A percentile compares a stretch with the other conserved stretches of the same genome.
These are phyloP conservation scores for Hawksworthiomyces lignivorus DNA, from an alignment of 2,329 filamentous ascomycete species.

Conservation along the genomic window DNA sequence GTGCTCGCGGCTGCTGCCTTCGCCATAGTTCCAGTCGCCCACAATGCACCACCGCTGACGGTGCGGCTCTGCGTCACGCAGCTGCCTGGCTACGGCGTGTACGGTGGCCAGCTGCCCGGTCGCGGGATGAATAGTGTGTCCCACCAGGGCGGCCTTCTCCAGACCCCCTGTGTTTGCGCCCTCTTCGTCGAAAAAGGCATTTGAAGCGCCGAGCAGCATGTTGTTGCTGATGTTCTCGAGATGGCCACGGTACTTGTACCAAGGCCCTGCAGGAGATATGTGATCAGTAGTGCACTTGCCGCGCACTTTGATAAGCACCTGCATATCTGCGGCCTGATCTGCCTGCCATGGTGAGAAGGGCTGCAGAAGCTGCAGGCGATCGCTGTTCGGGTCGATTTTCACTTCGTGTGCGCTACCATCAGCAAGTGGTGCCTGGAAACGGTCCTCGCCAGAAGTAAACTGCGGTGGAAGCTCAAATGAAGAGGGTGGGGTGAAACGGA, in stretches of 20 bases:
- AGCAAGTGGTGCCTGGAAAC: slow-evolving; percentile 87
- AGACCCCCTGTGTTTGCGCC: too few species aligned
- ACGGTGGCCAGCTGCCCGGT: too few species aligned
- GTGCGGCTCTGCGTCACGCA: too few species aligned
- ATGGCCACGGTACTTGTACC: slow-evolving; percentile 97
- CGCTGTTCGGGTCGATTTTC: slow-evolving; percentile 78
- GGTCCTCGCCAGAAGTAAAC: slow-evolving; percentile 63
- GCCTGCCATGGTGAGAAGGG: slow-evolving; percentile 87
- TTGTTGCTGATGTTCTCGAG: slow-evolving; percentile 99
- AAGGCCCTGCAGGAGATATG: slow-evolving; percentile 93
- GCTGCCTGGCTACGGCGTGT: too few species aligned
- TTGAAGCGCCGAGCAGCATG: slow-evolving; percentile 82
- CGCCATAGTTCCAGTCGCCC: slow-evolving; percentile 99
- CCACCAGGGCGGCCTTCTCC: too few species aligned
- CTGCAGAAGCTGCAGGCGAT: slow-evolving; percentile 85
- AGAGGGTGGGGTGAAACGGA: too few species aligned
- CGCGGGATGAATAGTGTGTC: slow-evolving; percentile 50
- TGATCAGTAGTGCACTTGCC: slow-evolving; percentile 97
- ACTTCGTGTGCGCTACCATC: slow-evolving; percentile 63
- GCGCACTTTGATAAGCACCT: slow-evolving; percentile 91
- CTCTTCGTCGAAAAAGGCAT: too few species aligned
- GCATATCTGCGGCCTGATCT: slow-evolving; percentile 75
- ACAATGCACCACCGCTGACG: too few species aligned
- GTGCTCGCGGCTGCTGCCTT: slow-evolving; percentile 95
- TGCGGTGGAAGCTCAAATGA: too few species aligned